These are phyloP conservation scores for Rutidosis leptorrhynchoides DNA, from an alignment of 129 eudicot species.

Conservation along the genomic window DNA sequence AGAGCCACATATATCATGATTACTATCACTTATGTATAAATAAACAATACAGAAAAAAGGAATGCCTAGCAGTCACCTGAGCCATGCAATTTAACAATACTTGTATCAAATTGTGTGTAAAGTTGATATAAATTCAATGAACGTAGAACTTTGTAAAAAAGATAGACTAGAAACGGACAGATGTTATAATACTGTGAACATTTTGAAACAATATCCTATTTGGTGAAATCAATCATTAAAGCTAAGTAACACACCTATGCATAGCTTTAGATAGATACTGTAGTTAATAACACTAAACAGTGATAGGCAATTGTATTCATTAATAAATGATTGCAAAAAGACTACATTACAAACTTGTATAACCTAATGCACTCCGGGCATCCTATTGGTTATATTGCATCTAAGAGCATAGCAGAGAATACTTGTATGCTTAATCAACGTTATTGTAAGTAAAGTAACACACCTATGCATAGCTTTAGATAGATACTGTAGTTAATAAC, in stretches of 20 bases:
- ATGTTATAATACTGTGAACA: neutral
- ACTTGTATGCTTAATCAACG: neutral
- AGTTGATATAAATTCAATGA: neutral
- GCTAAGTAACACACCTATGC: neutral
- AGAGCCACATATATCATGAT: neutral
- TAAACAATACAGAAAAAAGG: neutral
- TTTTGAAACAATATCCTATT: neutral
- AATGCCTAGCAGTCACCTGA: neutral
- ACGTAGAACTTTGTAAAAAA: too few species aligned
- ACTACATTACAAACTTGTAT: neutral
- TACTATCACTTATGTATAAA: neutral
- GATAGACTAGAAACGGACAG: too few species aligned
- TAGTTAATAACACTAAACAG: neutral
- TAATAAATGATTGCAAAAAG: neutral
- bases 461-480: neutral
- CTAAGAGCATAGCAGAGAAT: neutral
- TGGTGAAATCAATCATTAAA: neutral
- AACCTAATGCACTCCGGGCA: constrained; percentile 4
- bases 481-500: neutral
- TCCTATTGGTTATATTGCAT: neutral
- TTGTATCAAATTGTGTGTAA: neutral
- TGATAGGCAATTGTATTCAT: neutral
- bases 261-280: neutral
- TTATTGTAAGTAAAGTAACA: too few species aligned
- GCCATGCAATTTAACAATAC: neutral